Evolutionary conservation across 768 basidiomycete genomes (phyloP), one percentile per base, ranked within the genome.

Genomic region (Lanmaoa rubissima): DNA sequence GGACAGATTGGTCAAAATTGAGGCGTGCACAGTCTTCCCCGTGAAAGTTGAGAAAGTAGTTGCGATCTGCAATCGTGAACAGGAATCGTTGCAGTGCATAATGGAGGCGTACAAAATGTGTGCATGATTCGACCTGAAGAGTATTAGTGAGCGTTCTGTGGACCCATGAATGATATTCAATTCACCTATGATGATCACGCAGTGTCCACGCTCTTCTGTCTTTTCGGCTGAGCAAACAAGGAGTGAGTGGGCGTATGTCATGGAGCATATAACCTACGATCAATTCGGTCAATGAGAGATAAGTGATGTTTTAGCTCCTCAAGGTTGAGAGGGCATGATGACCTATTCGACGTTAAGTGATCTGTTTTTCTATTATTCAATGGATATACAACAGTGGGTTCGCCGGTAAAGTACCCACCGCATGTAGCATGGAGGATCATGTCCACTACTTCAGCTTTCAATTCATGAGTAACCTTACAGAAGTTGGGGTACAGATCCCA

Each of bases 1-100:
- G 63, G 14, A 78, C 52, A 0, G 74, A 70, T 57, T 73, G 70
- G 35, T 71, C 58, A 5, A 68, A 65, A 34, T 70, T 62, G 2
- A 82, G 69, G 14, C 81, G 77, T 6, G 76, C 78, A 40, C 74
- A 73, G 2, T 73, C 65, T 57, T 80, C 75, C 5, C 79, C 81
- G 14, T 79, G 58, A 42, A 74, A 78, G 49, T 82, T 76, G 16
- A 75, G 42, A 50, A 78, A 79, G 26, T 68, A 64, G 21, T 71
- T 71, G n/a, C 54, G 40, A 38, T 64, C 78, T 79, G 55, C 17
- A 38, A 41, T 12, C 44, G 44, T 60, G 48, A 70, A 24, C 35
- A 21, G 17, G 26, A 19, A 34, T 6, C 2, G 0, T 19, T 5
- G 3, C 4, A 53, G 9, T 32, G 28, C 1, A 36, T 3, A 44